Percentiles rank a stretch among this genome's conserved stretches.
Evolutionary conservation across 2,329 filamentous ascomycete genomes (phyloP).

Genomic region (Stagonosporopsis rhizophila): DNA sequence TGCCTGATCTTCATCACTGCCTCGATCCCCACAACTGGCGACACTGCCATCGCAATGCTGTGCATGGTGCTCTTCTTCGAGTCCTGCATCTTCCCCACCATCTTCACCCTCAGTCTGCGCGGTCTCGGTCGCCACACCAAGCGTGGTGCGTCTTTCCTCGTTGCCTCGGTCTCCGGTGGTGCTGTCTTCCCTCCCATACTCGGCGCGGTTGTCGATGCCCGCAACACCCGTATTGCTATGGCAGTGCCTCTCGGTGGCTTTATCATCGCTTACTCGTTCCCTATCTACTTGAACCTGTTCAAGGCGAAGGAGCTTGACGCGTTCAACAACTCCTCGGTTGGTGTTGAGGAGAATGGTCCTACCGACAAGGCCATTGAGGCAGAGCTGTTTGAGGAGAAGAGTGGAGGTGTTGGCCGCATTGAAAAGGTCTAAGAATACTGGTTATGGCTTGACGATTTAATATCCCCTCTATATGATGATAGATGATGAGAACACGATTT

Average conservation of each 20-base stretch:
- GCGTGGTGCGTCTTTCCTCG: slow-evolving; percentile 37
- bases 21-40: slow-evolving; percentile 51
- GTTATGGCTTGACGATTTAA: background rate
- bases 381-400: slow-evolving; percentile 22
- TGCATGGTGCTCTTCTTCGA: slow-evolving; percentile 65
- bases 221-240: slow-evolving; percentile 35
- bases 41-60: slow-evolving; percentile 54
- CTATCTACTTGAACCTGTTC: slow-evolving; percentile 36
- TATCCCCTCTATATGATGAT: slow-evolving; percentile 3
- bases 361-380: slow-evolving; percentile 11
- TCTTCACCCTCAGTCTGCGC: slow-evolving; percentile 35
- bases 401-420: slow-evolving; percentile 15
- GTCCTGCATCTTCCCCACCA: slow-evolving; percentile 42
- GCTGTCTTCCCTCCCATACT: slow-evolving; percentile 38
- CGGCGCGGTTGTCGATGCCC: slow-evolving; percentile 36
- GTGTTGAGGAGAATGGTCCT: slow-evolving; percentile 12
- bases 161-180: slow-evolving; percentile 34
- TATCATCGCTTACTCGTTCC: slow-evolving; percentile 38
- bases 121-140: slow-evolving; percentile 39
- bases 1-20: slow-evolving; percentile 59
- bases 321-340: slow-evolving; percentile 26
- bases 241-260: slow-evolving; percentile 39
- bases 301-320: slow-evolving; percentile 40
- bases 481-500: background rate
- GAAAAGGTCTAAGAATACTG: slow-evolving; percentile 11